Evolutionary conservation across 768 basidiomycete species (phyloP), one percentile per base, ranked within the genome.

Genomic region (Tulasnella sp.): DNA sequence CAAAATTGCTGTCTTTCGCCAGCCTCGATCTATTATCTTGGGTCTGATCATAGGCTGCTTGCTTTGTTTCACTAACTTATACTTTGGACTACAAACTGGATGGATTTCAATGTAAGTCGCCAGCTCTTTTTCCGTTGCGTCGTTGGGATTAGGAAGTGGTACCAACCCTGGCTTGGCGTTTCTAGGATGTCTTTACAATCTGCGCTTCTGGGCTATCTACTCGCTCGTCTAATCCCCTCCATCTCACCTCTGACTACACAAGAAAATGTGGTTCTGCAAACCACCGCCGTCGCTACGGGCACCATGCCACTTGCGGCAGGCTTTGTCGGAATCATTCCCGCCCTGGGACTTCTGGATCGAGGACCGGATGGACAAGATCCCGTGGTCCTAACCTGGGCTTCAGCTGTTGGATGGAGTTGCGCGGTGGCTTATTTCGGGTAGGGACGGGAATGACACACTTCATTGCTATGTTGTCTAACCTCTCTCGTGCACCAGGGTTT

Each of bases 111-210:
- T 96, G 94, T 94, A 83, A 76, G 90, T 83, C 7, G 80, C 69
- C 84, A 78, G 80, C 80, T 72, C 78, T 78, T 7, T n/a, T 77
- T n/a, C 46, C 8, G 77, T 28, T 20, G 34, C 34, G 24, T 40
- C 74, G 74, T 37, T 31, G 74, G n/a, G 16, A 22, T 40, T n/a
- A 31, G 28, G 20, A 18, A 42, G 46, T 75, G 37, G 42, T 64
- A 81, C 54, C 42, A 60, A 16, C 54, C 54, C 54, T 54, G 54
- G 54, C n/a, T 78, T n/a, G 75, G 69, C 28, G 20, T 80, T 75
- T 64, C 77, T 95, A 83, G 95, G 95, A 97, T 97, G 96, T 96
- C 96, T 12, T 90, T 97, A 40, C 96, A 98, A 84, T 97, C 96
- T 0, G 95, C 97, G 16, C 89, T 99, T 48, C 93, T 99, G 46